These are phyloP conservation scores for Candida ascalaphidarum DNA, from an alignment of 805 yeast genomes.

Conservation along the genomic window DNA sequence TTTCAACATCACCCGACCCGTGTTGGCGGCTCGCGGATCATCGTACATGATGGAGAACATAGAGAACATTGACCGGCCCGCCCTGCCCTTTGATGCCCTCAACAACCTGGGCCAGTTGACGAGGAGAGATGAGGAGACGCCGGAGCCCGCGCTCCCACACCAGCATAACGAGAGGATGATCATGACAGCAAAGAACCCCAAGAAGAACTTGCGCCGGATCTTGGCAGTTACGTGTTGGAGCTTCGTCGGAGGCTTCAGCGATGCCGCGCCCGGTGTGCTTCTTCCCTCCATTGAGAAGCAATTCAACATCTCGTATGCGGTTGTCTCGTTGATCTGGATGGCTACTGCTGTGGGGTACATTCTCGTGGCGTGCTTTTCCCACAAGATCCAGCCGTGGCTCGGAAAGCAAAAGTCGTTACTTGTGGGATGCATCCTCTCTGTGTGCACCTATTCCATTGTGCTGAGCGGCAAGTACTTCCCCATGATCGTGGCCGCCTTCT, in stretches of 20 bases:
- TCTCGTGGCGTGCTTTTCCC: slow-evolving; percentile 40
- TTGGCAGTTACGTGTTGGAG: slow-evolving; percentile 32
- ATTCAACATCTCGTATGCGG: slow-evolving; percentile 39
- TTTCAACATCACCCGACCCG: too few species aligned
- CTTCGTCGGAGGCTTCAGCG: slow-evolving; percentile 37
- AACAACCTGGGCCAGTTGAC: too few species aligned
- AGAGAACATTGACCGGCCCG: too few species aligned
- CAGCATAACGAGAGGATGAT: background rate
- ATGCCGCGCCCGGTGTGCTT: slow-evolving; percentile 56
- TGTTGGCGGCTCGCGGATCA: too few species aligned
- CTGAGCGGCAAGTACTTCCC: slow-evolving; percentile 42
- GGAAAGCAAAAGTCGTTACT: slow-evolving; percentile 33
- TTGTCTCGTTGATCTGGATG: slow-evolving; percentile 54
- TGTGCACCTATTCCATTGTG: slow-evolving; percentile 37
- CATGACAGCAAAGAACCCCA: slow-evolving; percentile 36
- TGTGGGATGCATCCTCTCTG: slow-evolving; percentile 21
- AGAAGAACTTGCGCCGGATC: slow-evolving; percentile 34
- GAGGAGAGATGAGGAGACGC: too few species aligned
- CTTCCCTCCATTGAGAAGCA: slow-evolving; percentile 44
- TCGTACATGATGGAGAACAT: too few species aligned
- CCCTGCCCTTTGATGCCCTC: too few species aligned
- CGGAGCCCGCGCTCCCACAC: too few species aligned
- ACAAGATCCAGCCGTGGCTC: slow-evolving; percentile 29
- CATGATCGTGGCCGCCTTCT: slow-evolving; percentile 39
- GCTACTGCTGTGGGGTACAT: slow-evolving; percentile 51